Conservation (phyloP, 129 eudicot genomes). For the Saposhnikovia divaricata region DNA sequence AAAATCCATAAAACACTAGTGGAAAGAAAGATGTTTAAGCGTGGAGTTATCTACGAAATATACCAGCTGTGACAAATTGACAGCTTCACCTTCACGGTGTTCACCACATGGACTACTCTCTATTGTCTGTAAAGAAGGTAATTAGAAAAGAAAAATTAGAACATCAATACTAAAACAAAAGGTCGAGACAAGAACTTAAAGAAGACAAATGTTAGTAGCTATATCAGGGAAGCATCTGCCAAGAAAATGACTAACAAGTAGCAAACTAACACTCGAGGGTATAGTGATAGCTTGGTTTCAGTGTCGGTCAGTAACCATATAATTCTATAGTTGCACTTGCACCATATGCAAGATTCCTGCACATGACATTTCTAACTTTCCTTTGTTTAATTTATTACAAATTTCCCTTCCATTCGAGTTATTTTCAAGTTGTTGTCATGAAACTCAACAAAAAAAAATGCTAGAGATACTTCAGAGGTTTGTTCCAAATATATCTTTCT, state of each 20-base stretch:
- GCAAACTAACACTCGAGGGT: background rate
- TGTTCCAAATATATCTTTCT: background rate
- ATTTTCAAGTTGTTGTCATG: background rate
- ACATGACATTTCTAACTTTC: background rate
- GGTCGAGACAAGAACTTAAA: background rate
- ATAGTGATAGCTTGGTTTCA: background rate
- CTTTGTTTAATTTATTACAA: background rate
- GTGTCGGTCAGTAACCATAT: background rate
- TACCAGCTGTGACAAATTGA: constrained; percentile 69
- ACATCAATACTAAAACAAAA: constrained; percentile 1
- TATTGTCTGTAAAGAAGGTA: constrained; percentile 43
- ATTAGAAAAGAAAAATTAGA: constrained; percentile 11
- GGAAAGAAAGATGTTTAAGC: background rate
- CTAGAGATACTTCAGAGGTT: background rate
- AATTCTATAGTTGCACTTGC: background rate
- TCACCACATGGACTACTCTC: no score
- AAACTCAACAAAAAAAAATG: background rate
- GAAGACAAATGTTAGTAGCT: background rate
- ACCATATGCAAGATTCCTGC: background rate
- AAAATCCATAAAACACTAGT: constrained; percentile 7
- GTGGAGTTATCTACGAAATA: constrained; percentile 16
- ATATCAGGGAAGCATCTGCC: background rate
- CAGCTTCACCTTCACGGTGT: no score
- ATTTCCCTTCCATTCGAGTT: background rate
- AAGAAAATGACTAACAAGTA: background rate